Percentiles rank a stretch among this genome's conserved stretches.
Evolutionary conservation across 495 filamentous ascomycete species (phyloP).

Genomic region (Viridothelium virens): DNA sequence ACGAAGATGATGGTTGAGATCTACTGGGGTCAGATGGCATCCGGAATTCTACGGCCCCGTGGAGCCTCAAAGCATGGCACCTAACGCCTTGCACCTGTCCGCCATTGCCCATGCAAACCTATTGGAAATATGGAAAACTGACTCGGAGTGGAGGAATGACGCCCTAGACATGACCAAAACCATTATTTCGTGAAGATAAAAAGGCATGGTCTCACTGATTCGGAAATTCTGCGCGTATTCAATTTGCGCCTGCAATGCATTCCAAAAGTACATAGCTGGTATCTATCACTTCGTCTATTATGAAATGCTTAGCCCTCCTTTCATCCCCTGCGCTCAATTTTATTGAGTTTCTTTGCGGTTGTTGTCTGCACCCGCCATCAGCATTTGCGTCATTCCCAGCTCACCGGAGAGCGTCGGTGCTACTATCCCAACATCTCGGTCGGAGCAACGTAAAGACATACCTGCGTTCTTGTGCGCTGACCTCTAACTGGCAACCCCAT

Average conservation of each 20-base stretch:
- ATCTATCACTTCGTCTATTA: background rate
- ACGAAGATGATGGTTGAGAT: background rate
- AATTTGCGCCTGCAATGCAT: slow-evolving; percentile 16
- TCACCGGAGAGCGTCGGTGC: too few relatives aligned
- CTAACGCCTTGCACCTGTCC: background rate
- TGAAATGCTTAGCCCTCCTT: background rate
- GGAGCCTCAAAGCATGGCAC: background rate
- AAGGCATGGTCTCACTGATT: background rate
- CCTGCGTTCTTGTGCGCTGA: slow-evolving; percentile 77
- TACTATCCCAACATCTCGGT: background rate
- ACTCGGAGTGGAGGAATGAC: background rate
- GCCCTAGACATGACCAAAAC: background rate
- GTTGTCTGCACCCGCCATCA: slow-evolving; percentile 46
- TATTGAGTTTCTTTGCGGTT: slow-evolving; percentile 73
- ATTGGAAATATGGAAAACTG: background rate
- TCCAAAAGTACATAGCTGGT: slow-evolving; percentile 12
- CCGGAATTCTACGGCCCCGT: background rate
- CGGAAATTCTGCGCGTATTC: background rate
- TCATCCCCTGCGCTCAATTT: slow-evolving; percentile 57
- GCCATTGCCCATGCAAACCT: background rate
- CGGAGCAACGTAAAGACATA: slow-evolving; percentile 33
- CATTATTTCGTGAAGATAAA: background rate
- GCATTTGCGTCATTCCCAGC: background rate
- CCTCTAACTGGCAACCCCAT: slow-evolving; percentile 80
- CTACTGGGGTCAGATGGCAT: background rate